Base-by-base conservation (phyloP, 768 basidiomycete genomes). In the Lentinula boryana region DNA sequence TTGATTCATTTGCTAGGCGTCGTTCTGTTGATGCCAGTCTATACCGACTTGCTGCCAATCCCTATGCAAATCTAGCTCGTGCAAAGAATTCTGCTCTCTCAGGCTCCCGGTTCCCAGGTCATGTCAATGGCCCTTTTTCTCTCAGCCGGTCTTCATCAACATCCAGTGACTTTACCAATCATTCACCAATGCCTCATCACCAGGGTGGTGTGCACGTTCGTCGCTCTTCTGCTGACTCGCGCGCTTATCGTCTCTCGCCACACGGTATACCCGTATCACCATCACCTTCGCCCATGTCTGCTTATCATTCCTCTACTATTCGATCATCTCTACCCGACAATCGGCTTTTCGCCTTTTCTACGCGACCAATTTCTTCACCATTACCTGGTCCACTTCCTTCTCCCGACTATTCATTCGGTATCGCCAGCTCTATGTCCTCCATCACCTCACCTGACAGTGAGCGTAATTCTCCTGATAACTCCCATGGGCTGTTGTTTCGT, bases 401-500 rank as follows among this genome's bases (percentile, higher is more conserved):
- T 4, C 84, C 84, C 43, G 80, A 79, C 59, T 87, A 84, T 74
- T 83, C 83, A 50, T 88, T 88, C 64, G 86, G 86, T 61, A 78
- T 80, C 9, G 82, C 86, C 32, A 81, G 75, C 54, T 76, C 82
- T 2, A 76, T 80, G 64, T 69, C 76, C 16, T 83, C 84, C 15
- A 78, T 80, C 12, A 75, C 75, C 52, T 80, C 83, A 4, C 73
- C 72, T 5, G 80, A 78, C 60, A 78, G 79, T 59, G 85, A 86
- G 54, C 75, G 78, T 53, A 78, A 78, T 52, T 85, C 85, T 8
- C 84, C 85, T 4, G 84, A 85, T 58, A 76, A 77, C 41, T 68
- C 76, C 31, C 69, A 72, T 55, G 77, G 79, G 1, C 83, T 80
- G 70, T 71, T 66, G 63, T 84, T 79, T 72, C 78, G 69, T 61